A percentile compares a stretch with the other conserved stretches of the same genome.
Conservation (phyloP, 768 basidiomycete species). For the Boletus coccyginus region DNA sequence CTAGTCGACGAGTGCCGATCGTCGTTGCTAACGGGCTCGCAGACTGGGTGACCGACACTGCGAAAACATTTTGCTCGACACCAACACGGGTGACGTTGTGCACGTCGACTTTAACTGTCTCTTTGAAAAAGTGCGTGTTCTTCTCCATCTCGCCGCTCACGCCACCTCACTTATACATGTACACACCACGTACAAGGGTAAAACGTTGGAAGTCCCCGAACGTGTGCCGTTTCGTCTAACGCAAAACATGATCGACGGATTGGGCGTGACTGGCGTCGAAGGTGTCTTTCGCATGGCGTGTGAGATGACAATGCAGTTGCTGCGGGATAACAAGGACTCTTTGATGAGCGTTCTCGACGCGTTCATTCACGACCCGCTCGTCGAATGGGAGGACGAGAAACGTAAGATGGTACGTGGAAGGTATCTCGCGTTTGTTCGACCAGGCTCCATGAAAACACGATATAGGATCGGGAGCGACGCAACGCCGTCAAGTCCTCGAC, state of each 20-base stretch:
- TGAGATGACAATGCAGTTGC: constrained; percentile 83
- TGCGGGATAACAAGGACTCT: constrained; percentile 88
- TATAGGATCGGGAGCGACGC: constrained; percentile 46
- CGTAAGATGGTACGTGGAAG: constrained; percentile 50
- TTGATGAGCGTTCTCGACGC: constrained; percentile 95
- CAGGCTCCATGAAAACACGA: not conserved
- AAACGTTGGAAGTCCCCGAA: constrained; percentile 83
- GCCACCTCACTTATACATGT: not conserved
- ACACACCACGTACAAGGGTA: constrained; percentile 47
- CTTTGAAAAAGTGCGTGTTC: constrained; percentile 76
- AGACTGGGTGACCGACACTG: constrained; percentile 98
- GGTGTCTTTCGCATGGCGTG: constrained; percentile 90
- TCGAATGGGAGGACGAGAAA: constrained; percentile 91
- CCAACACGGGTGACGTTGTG: constrained; percentile 82
- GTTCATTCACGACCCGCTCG: constrained; percentile 94
- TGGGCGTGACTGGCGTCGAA: constrained; percentile 93
- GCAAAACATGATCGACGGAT: constrained; percentile 86
- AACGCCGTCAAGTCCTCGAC: constrained; percentile 48
- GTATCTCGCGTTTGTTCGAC: not conserved
- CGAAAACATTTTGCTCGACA: constrained; percentile 94
- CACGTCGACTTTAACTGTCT: constrained; percentile 99
- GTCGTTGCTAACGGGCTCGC: not conserved
- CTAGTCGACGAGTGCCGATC: not conserved
- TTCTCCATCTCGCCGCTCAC: not conserved
- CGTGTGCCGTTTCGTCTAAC: constrained; percentile 93